Conservation (phyloP, 225 moss, liverwort and hornwort species). For the Bryoerythrophyllum caledonicum region DNA sequence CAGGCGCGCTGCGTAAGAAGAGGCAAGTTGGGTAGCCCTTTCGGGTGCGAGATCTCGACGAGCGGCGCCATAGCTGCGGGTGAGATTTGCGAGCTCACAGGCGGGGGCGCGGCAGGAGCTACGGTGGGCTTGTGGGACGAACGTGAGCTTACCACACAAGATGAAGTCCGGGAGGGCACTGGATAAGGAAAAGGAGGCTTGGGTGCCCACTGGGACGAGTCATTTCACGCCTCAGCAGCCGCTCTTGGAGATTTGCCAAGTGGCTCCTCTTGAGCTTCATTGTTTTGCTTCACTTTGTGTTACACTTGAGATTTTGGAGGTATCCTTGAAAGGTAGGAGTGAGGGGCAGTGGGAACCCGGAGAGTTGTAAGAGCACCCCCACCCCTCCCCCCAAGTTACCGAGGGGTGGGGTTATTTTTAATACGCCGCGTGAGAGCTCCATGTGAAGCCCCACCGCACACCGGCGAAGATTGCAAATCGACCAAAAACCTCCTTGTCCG, state of each 20-base stretch:
- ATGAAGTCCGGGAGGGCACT: neutral
- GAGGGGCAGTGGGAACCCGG: too few relatives aligned
- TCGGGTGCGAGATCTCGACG: conserved; percentile 18
- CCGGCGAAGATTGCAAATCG: too few relatives aligned
- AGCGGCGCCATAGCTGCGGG: conserved; percentile 45
- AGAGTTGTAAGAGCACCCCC: too few relatives aligned
- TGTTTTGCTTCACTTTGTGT: too few relatives aligned
- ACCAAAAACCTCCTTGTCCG: too few relatives aligned
- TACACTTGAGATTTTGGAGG: too few relatives aligned
- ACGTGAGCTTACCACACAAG: neutral
- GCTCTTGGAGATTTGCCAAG: neutral
- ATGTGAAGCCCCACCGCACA: too few relatives aligned
- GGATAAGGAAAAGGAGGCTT: neutral
- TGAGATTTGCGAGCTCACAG: conserved; percentile 8
- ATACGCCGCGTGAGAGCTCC: too few relatives aligned
- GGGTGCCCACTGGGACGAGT: neutral
- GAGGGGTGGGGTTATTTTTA: too few relatives aligned
- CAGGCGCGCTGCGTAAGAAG: conserved; percentile 33
- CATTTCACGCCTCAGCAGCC: neutral
- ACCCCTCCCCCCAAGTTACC: too few relatives aligned
- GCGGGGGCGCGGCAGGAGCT: neutral
- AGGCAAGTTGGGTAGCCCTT: conserved; percentile 26
- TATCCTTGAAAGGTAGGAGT: too few relatives aligned
- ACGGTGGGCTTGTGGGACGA: neutral
- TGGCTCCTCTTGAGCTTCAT: neutral